phyloP scores from a whole-genome alignment of 768 basidiomycete genomes.

The Leucocoprinus sp. region DNA sequence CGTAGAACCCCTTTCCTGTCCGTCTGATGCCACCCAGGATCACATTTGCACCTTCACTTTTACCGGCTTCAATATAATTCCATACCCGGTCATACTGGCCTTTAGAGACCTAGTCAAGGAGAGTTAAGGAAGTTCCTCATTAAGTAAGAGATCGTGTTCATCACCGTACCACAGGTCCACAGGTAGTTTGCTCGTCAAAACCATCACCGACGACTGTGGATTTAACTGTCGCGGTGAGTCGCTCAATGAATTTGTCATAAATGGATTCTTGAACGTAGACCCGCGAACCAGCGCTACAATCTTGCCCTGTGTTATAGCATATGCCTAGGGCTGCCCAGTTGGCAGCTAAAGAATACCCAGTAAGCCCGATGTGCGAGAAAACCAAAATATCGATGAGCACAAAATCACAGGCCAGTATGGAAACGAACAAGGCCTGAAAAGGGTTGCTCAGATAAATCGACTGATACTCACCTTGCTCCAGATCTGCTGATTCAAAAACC shows the following conservation, averaged over 20 bases:
- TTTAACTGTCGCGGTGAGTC: slow-evolving; percentile 60
- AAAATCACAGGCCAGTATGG: background rate
- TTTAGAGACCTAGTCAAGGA: slow-evolving; percentile 64
- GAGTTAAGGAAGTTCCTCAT: too few species aligned
- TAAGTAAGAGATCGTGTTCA: too few species aligned
- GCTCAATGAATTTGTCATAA: slow-evolving; percentile 74
- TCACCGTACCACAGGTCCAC: slow-evolving; percentile 75
- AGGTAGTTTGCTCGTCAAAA: slow-evolving; percentile 63
- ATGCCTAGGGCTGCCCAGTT: slow-evolving; percentile 84
- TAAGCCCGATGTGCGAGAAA: background rate
- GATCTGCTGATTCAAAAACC: slow-evolving; percentile 84
- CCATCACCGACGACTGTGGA: slow-evolving; percentile 73
- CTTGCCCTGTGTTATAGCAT: slow-evolving; percentile 86
- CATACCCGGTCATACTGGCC: slow-evolving; percentile 80
- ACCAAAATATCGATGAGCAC: background rate
- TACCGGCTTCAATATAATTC: slow-evolving; percentile 82
- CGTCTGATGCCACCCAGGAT: slow-evolving; percentile 77
- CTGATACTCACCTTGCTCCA: slow-evolving; percentile 64
- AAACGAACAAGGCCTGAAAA: background rate
- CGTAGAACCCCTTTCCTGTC: slow-evolving; percentile 72
- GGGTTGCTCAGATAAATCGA: background rate
- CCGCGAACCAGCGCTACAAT: slow-evolving; percentile 89
- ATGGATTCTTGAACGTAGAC: slow-evolving; percentile 82
- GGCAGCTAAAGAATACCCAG: slow-evolving; percentile 42
- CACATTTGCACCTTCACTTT: slow-evolving; percentile 72